Percentiles rank a stretch among this genome's conserved stretches.
Evolutionary conservation across 768 basidiomycete genomes (phyloP).

Genomic region (Lactarius hatsudake): DNA sequence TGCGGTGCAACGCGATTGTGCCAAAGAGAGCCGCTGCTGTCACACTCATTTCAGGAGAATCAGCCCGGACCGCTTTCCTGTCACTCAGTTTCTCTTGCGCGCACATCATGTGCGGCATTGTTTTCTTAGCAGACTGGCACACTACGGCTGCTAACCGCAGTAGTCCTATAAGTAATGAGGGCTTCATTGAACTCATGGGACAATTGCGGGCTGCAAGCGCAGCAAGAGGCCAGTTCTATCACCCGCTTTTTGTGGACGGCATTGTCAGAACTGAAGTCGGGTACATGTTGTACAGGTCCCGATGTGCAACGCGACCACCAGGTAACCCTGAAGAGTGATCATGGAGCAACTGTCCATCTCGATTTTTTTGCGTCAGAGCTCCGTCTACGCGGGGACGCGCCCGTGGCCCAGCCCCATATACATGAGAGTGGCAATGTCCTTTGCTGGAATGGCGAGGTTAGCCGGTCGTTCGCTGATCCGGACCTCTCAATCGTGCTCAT

Average conservation of each 20-base stretch:
- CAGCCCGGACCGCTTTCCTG: no score
- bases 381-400: conserved; percentile 57
- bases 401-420: conserved; percentile 66
- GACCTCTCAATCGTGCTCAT: neutral
- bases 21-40: neutral
- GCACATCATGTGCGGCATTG: conserved; percentile 66
- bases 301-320: conserved; percentile 49
- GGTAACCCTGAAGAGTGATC: conserved; percentile 24
- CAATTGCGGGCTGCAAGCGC: conserved; percentile 51
- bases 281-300: conserved; percentile 47
- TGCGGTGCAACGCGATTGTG: neutral
- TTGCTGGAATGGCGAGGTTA: conserved; percentile 87
- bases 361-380: conserved; percentile 76
- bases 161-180: conserved; percentile 21
- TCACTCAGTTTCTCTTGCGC: conserved; percentile 9
- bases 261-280: neutral
- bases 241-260: neutral
- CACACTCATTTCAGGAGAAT: no score
- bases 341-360: conserved; percentile 32
- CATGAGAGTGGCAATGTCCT: conserved; percentile 52
- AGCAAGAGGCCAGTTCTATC: conserved; percentile 48
- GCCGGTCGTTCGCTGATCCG: conserved; percentile 19
- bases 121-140: conserved; percentile 43
- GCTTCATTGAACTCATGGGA: conserved; percentile 31
- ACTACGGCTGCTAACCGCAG: conserved; percentile 11